Conservation (phyloP, 2,329 filamentous ascomycete species). For the Paracorniculantispora psalliotae region DNA sequence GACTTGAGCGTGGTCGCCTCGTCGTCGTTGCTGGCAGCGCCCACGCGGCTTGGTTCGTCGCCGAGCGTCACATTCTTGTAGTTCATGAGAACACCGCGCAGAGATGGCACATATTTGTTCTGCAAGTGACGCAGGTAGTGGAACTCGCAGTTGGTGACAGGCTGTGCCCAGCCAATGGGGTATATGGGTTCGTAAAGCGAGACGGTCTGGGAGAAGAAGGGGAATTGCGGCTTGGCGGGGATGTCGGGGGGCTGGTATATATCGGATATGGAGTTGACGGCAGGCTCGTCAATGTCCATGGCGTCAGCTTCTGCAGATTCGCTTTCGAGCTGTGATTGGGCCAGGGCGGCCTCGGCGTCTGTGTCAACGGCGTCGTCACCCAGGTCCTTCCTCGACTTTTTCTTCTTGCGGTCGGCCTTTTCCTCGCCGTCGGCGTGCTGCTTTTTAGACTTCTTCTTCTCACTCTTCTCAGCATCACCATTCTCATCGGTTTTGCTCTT, state of each 20-base stretch:
- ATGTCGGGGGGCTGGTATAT: conserved; percentile 35
- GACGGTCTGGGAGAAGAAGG: conserved; percentile 73
- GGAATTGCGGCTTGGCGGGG: conserved; percentile 47
- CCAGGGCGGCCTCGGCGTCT: conserved; percentile 18
- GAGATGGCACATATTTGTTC: conserved; percentile 68
- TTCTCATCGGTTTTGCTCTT: conserved; percentile 23
- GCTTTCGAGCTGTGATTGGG: conserved; percentile 2
- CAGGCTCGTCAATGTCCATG: conserved; percentile 36
- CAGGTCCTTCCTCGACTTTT: conserved; percentile 26
- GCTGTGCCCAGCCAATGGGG: conserved; percentile 63
- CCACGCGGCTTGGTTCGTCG: conserved; percentile 48
- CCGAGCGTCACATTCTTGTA: conserved; percentile 66
- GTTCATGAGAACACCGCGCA: conserved; percentile 69
- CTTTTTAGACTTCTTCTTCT: conserved; percentile 18
- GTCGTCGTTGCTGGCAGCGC: conserved; percentile 44
- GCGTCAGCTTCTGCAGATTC: conserved; percentile 23
- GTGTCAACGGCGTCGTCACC: conserved; percentile 24
- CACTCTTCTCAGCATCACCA: conserved; percentile 3
- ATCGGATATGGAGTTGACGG: conserved; percentile 25
- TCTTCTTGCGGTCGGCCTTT: conserved; percentile 12
- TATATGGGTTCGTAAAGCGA: conserved; percentile 76
- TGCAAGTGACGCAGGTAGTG: conserved; percentile 72
- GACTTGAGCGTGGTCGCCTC: conserved; percentile 44
- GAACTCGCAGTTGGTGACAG: conserved; percentile 64
- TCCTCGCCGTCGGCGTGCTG: background rate